Conservation (phyloP, 2,329 filamentous ascomycete genomes). For the Pseudogymnoascus sp. region DNA sequence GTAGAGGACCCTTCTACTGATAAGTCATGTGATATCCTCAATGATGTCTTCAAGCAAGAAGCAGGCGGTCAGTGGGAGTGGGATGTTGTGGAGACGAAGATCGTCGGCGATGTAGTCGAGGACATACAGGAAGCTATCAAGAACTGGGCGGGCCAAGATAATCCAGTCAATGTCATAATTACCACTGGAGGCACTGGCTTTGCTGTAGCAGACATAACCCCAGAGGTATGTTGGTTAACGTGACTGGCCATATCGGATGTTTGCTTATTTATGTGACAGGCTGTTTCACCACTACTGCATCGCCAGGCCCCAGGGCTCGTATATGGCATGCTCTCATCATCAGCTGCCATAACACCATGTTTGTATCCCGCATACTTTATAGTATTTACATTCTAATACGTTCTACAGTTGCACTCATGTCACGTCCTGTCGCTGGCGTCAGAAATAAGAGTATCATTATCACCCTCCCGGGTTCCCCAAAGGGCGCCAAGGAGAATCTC, state of each 20-base stretch:
- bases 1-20: constrained; percentile 72
- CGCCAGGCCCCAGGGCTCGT: constrained; percentile 83
- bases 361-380: constrained; percentile 29
- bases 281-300: constrained; percentile 69
- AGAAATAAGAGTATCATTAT: constrained; percentile 74
- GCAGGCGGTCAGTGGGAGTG: constrained; percentile 56
- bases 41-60: constrained; percentile 58
- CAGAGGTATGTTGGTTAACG: constrained; percentile 54
- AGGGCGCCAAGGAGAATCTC: constrained; percentile 89
- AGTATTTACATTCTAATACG: constrained; percentile 15
- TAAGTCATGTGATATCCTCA: constrained; percentile 57
- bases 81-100: constrained; percentile 59
- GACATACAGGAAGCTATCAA: constrained; percentile 69
- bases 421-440: constrained; percentile 82
- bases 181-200: constrained; percentile 94
- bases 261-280: constrained; percentile 32
- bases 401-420: constrained; percentile 83
- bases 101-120: constrained; percentile 68
- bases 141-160: constrained; percentile 61
- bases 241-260: background rate
- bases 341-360: constrained; percentile 84
- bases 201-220: constrained; percentile 73
- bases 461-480: constrained; percentile 88
- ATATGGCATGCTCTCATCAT: constrained; percentile 88
- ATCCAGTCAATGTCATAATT: constrained; percentile 64